Evolutionary conservation across 306 rosid genomes (phyloP).

Genomic region (Calophaca sinica): DNA sequence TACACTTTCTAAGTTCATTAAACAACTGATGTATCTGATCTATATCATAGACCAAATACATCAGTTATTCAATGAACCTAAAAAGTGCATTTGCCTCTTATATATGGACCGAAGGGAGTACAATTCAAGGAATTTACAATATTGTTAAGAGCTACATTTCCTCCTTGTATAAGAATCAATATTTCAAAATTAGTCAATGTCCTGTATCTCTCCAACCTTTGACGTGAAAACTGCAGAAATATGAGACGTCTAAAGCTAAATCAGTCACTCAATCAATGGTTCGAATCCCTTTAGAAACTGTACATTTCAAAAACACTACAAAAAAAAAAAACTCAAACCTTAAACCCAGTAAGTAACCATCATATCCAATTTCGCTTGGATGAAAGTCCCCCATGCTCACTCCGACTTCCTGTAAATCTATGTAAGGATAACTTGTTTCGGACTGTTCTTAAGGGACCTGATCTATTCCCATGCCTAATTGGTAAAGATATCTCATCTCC

Average conservation of each 20-base stretch:
- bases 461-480: constrained; percentile 86
- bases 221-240: constrained; percentile 51
- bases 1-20: no score
- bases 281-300: constrained; percentile 68
- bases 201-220: constrained; percentile 55
- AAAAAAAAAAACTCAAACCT: constrained; percentile 42
- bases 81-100: no score
- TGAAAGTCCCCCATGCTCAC: constrained; percentile 84
- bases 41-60: no score
- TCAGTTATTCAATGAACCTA: no score
- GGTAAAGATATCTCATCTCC: constrained; percentile 81
- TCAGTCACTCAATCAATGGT: constrained; percentile 59
- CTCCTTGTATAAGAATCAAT: constrained; percentile 80
- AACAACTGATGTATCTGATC: no score
- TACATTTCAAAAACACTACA: constrained; percentile 66
- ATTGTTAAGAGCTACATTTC: constrained; percentile 65
- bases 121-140: constrained; percentile 58
- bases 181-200: constrained; percentile 78
- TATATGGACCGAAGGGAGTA: no score
- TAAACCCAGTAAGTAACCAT: constrained; percentile 58
- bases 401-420: constrained; percentile 81
- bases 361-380: constrained; percentile 63
- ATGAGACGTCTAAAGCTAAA: constrained; percentile 63
- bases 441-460: constrained; percentile 88
- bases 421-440: constrained; percentile 77